Evolutionary conservation across 2,329 filamentous ascomycete species (phyloP).

Genomic region (Byssochlamys sp.): DNA sequence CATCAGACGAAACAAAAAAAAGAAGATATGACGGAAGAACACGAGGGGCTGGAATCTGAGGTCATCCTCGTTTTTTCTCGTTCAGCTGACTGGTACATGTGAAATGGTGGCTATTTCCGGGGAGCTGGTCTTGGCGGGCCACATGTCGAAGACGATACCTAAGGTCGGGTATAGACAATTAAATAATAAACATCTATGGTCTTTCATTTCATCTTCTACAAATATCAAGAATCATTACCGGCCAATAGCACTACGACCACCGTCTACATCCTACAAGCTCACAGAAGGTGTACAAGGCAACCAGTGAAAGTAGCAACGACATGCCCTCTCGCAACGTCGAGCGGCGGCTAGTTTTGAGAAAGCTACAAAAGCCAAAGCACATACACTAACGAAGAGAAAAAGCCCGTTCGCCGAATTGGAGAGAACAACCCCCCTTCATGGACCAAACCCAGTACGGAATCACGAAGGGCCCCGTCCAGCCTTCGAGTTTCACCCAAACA

Average conservation of each 20-base stretch:
- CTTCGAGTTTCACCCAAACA: slow-evolving; percentile 21
- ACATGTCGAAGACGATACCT: no score
- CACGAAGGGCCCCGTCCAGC: slow-evolving; percentile 4
- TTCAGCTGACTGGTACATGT: background rate
- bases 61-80: background rate
- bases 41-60: background rate
- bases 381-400: slow-evolving; percentile 7
- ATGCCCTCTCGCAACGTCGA: background rate
- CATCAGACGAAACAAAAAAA: no score
- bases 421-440: slow-evolving; percentile 14
- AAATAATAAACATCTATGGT: background rate
- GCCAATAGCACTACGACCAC: no score
- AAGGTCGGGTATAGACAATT: background rate
- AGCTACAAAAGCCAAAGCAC: slow-evolving; percentile 16
- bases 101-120: background rate
- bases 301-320: background rate
- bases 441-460: slow-evolving; percentile 8
- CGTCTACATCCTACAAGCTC: background rate
- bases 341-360: slow-evolving; percentile 1
- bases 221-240: background rate
- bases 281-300: background rate
- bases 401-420: slow-evolving; percentile 19
- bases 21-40: background rate
- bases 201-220: background rate
- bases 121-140: background rate